These are phyloP conservation scores for Eucalyptus decipiens DNA, from an alignment of 345 rosid species.

Conservation along the genomic window DNA sequence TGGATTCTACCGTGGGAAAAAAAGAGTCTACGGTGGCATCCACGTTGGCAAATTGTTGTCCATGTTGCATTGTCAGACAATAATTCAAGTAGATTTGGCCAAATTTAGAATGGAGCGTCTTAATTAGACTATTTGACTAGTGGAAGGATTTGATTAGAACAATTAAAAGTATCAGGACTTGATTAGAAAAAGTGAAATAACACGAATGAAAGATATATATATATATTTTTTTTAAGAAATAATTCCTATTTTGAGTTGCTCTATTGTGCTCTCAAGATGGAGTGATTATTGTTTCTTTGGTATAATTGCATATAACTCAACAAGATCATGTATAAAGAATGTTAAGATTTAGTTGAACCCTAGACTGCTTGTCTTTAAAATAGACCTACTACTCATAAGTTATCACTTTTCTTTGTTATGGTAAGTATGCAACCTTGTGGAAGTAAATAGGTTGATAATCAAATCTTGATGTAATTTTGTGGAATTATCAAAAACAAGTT, in stretches of 20 bases:
- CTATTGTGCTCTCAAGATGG: neutral
- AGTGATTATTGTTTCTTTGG: neutral
- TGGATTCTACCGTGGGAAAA: neutral
- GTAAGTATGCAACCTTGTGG: neutral
- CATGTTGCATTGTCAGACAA: neutral
- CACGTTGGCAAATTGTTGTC: neutral
- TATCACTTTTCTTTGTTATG: neutral
- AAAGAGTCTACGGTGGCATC: neutral
- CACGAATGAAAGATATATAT: neutral
- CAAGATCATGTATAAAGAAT: neutral
- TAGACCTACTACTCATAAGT: neutral
- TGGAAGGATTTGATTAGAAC: neutral
- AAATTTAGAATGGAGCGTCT: neutral
- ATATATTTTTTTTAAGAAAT: neutral
- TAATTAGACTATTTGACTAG: neutral
- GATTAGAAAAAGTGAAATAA: neutral
- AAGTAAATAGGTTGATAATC: neutral
- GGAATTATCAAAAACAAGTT: neutral
- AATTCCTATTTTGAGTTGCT: neutral
- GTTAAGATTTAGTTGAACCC: neutral
- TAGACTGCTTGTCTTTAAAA: neutral
- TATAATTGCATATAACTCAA: neutral
- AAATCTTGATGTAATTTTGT: neutral
- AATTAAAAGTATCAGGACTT: neutral
- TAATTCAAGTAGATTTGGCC: neutral